These are phyloP conservation scores for Candida freyschussii DNA, from an alignment of 1,139 yeast genomes.

Conservation along the genomic window DNA sequence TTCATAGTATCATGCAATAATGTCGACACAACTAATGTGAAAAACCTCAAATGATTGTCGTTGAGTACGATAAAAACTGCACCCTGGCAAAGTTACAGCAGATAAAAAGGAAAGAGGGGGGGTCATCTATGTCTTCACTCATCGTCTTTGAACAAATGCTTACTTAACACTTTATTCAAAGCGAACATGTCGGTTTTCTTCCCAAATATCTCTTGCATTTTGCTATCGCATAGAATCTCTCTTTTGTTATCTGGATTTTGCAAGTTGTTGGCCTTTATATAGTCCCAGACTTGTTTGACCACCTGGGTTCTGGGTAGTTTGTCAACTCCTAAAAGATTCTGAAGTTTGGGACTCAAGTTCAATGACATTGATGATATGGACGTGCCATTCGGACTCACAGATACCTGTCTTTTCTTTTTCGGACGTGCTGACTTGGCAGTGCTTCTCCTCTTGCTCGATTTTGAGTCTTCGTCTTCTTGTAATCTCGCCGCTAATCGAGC, in stretches of 20 bases:
- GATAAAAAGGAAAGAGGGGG: no score
- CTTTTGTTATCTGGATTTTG: constrained; percentile 70
- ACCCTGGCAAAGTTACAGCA: no score
- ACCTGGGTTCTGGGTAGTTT: constrained; percentile 64
- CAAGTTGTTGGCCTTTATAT: constrained; percentile 57
- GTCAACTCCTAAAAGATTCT: constrained; percentile 33
- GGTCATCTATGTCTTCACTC: no score
- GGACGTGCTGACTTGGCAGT: constrained; percentile 9
- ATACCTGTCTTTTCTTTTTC: constrained; percentile 12
- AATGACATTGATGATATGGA: constrained; percentile 25
- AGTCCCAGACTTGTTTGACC: constrained; percentile 68
- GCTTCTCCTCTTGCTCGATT: constrained; percentile 11
- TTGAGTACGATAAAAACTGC: no score
- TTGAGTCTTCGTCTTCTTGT: constrained; percentile 12
- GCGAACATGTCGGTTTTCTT: constrained; percentile 58
- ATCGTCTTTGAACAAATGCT: constrained; percentile 48
- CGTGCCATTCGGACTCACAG: constrained; percentile 10
- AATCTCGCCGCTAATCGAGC: constrained; percentile 25
- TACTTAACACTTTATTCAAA: constrained; percentile 57
- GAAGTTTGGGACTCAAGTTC: constrained; percentile 47
- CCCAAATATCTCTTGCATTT: constrained; percentile 55
- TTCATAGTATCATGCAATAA: no score
- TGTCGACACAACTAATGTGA: no score
- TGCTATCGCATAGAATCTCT: constrained; percentile 65
- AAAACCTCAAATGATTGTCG: no score